phyloP scores from a whole-genome alignment of 2,329 filamentous ascomycete species.

The Pseudocercospora fuligena region DNA sequence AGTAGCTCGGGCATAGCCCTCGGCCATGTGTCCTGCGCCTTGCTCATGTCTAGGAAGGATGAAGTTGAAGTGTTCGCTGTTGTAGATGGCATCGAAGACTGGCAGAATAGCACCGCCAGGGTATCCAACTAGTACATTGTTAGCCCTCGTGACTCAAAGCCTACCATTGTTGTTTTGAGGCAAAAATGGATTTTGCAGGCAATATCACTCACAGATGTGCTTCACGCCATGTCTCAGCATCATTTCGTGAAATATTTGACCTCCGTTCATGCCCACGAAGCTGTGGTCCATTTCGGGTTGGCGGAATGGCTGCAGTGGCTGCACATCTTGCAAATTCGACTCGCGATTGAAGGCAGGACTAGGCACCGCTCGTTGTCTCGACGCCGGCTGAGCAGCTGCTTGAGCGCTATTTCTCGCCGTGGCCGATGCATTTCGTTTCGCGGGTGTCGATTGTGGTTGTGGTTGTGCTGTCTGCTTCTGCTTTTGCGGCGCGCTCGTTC shows the following conservation, averaged over 20 bases:
- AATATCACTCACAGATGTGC: conserved; percentile 77
- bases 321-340: conserved; percentile 45
- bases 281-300: conserved; percentile 59
- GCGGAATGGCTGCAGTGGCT: conserved; percentile 53
- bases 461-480: conserved; percentile 9
- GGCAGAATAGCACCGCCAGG: conserved; percentile 95
- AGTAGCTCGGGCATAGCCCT: conserved; percentile 92
- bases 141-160: conserved; percentile 21
- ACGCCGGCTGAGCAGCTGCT: conserved; percentile 41
- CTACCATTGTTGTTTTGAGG: conserved; percentile 3
- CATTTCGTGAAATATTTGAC: conserved; percentile 99
- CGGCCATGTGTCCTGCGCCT: conserved; percentile 97
- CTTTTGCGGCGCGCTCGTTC: conserved; percentile 26
- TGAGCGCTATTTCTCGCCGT: conserved; percentile 51
- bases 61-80: conserved; percentile 95
- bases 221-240: conserved; percentile 92
- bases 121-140: conserved; percentile 61
- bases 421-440: conserved; percentile 44
- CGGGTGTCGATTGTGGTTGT: conserved; percentile 24
- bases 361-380: conserved; percentile 46
- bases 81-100: conserved; percentile 98
- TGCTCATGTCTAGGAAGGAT: conserved; percentile 95
- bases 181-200: neutral
- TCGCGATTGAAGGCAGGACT: conserved; percentile 58
- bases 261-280: conserved; percentile 93